Evolutionary conservation across 306 rosid genomes (phyloP), one percentile per base, ranked within the genome.

Genomic region (Rosa lucieae): DNA sequence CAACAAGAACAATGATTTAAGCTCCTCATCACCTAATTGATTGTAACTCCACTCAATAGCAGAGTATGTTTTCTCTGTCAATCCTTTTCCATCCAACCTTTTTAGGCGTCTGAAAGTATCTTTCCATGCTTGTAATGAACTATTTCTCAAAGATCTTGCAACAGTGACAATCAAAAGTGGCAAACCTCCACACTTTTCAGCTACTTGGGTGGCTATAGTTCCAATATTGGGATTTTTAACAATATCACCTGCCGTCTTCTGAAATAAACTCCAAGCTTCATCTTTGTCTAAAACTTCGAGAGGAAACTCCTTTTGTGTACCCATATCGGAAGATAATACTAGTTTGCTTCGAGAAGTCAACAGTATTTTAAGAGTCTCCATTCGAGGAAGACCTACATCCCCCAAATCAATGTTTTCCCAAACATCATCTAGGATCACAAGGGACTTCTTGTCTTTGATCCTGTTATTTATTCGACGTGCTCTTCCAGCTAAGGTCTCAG

Each of bases 341-440:
- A 73, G 42, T 74, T 72, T 67, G 15, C 5, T 55, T 67, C 92
- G 29, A 26, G 89, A 89, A 7, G 82, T 85, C 65, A 86, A 65
- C 18, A 86, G 10, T 1, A 85, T 46, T 70, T 84, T 86, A 26
- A 85, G 72, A 62, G 68, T 62, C 1, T n/a, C 76, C 7, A 1
- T 17, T 0, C 62, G 23, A 67, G 88, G 88, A 79, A 88, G 46
- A 10, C 91, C 91, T 0, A 88, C 53, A 1, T 1, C 23, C 58
- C 71, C 69, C 29, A 86, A 70, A 51, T 86, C 78, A 61, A 88
- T 65, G 14, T 37, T 52, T 2, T 43, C 68, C 89, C 89, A 84
- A 0, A 88, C 77, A 80, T 82, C 90, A 80, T 87, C 85, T 1
- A 87, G 39, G 42, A 87, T 68, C 10, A 87, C 53, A 1, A 87